These are phyloP conservation scores for Umbelopsis vinacea DNA, from an alignment of 192 early-diverging fungal genomes.

Conservation along the genomic window DNA sequence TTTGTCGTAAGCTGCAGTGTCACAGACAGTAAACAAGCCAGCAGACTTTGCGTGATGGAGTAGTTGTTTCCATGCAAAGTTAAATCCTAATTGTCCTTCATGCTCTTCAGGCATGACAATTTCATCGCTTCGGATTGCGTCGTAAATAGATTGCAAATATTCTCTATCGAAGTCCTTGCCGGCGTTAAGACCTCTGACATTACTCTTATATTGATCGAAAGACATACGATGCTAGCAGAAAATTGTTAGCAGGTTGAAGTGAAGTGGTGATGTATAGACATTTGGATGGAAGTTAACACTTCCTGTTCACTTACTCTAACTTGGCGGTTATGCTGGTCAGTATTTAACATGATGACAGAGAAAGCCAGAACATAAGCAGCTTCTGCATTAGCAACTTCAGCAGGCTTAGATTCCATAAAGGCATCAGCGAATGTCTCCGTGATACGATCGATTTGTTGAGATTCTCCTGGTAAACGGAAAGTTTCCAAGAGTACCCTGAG, in stretches of 20 bases:
- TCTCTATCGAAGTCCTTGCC: slow-evolving; percentile 81
- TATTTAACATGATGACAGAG: slow-evolving; percentile 97
- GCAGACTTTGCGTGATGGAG: slow-evolving; percentile 56
- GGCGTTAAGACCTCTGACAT: slow-evolving; percentile 87
- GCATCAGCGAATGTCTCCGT: slow-evolving; percentile 87
- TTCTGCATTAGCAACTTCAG: slow-evolving; percentile 76
- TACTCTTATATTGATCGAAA: slow-evolving; percentile 86
- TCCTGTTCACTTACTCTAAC: slow-evolving; percentile 58
- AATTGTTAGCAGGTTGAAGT: too few relatives aligned
- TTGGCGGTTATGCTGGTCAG: slow-evolving; percentile 96
- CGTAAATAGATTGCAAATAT: slow-evolving; percentile 83
- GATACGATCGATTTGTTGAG: slow-evolving; percentile 96
- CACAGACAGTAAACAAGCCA: slow-evolving; percentile 62
- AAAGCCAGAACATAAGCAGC: slow-evolving; percentile 90
- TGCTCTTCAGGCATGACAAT: slow-evolving; percentile 98
- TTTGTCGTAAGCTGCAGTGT: slow-evolving; percentile 70
- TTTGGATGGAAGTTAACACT: neutral
- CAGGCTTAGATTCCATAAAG: slow-evolving; percentile 71
- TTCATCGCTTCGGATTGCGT: slow-evolving; percentile 87
- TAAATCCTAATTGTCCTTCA: slow-evolving; percentile 92
- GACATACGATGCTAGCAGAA: slow-evolving; percentile 78
- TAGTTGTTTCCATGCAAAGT: slow-evolving; percentile 90
- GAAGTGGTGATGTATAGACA: neutral
- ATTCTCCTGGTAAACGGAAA: slow-evolving; percentile 97
- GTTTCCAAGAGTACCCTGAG: slow-evolving; percentile 89